A percentile compares a stretch with the other conserved stretches of the same genome.
These are phyloP conservation scores for Cladosporium austrohemisphaericum DNA, from an alignment of 2,329 filamentous ascomycete genomes.

Conservation along the genomic window DNA sequence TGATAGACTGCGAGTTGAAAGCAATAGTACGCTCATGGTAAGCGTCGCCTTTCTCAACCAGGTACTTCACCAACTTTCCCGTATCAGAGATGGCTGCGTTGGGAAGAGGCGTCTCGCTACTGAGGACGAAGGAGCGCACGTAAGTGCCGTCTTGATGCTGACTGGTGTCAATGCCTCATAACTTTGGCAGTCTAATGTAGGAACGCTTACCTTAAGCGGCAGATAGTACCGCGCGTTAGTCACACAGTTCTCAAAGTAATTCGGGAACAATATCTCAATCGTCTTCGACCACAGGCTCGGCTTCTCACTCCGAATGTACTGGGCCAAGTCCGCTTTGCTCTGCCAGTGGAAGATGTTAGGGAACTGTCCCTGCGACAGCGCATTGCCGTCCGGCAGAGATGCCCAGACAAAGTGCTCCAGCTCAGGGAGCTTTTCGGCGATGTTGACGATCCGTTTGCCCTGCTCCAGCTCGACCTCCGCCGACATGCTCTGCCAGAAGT, in stretches of 20 bases:
- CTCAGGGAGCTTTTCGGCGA: neutral
- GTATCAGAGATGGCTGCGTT: constrained; percentile 9
- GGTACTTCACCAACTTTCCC: constrained; percentile 9
- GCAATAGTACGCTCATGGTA: constrained; percentile 2
- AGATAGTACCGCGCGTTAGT: constrained; percentile 1
- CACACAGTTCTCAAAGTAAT: constrained; percentile 12
- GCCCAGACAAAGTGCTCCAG: constrained; percentile 13
- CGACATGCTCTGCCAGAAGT: constrained; percentile 14
- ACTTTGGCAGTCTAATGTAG: neutral
- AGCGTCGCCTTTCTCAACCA: neutral
- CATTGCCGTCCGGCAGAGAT: constrained; percentile 6
- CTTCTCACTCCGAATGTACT: neutral
- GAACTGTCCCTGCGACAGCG: neutral
- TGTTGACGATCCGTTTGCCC: neutral
- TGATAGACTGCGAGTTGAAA: constrained; percentile 8
- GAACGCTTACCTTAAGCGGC: neutral
- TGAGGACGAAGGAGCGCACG: constrained; percentile 5
- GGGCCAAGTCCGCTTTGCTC: constrained; percentile 10
- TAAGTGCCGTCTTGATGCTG: constrained; percentile 7
- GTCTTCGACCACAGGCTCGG: constrained; percentile 3
- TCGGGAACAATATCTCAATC: constrained; percentile 11
- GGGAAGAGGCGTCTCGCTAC: neutral
- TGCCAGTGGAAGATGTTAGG: constrained; percentile 13
- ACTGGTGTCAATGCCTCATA: neutral
- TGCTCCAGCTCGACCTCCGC: neutral